Percentiles rank a stretch among this genome's conserved stretches.
Evolutionary conservation across 2,329 filamentous ascomycete genomes (phyloP).

Genomic region (Xylaria hypoxylon): DNA sequence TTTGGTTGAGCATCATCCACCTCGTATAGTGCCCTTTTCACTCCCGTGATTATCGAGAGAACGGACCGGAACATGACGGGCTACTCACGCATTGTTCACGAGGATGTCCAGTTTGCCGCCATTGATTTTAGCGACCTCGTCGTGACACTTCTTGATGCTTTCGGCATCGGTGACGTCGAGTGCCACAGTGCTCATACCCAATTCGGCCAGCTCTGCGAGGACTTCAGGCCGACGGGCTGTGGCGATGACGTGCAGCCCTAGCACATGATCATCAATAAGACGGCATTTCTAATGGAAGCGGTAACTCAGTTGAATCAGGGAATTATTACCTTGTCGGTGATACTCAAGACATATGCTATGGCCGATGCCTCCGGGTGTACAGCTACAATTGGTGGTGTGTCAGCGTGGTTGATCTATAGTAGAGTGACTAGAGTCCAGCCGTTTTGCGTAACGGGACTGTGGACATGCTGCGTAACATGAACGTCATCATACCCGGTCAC

Average conservation of each 20-base stretch:
- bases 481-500: slow-evolving; percentile 40
- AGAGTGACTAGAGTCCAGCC: too few relatives aligned
- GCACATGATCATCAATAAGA: neutral
- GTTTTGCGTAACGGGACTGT: too few relatives aligned
- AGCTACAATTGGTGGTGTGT: slow-evolving; percentile 53
- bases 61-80: too few relatives aligned
- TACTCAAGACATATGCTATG: slow-evolving; percentile 66
- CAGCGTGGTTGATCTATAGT: slow-evolving; percentile 7
- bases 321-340: slow-evolving; percentile 59
- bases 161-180: slow-evolving; percentile 66
- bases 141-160: slow-evolving; percentile 63
- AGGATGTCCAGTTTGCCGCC: slow-evolving; percentile 67
- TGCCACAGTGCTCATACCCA: slow-evolving; percentile 62
- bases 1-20: slow-evolving; percentile 29
- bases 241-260: slow-evolving; percentile 67
- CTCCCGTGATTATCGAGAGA: neutral
- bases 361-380: slow-evolving; percentile 69
- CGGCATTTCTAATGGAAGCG: neutral
- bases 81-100: slow-evolving; percentile 68
- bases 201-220: slow-evolving; percentile 57
- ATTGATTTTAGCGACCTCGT: slow-evolving; percentile 60
- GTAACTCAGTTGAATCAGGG: neutral
- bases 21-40: neutral
- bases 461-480: neutral
- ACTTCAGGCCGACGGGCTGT: slow-evolving; percentile 65